Evolutionary conservation across 495 filamentous ascomycete species (phyloP).

Genomic region (Aspergillus heteromorphus): DNA sequence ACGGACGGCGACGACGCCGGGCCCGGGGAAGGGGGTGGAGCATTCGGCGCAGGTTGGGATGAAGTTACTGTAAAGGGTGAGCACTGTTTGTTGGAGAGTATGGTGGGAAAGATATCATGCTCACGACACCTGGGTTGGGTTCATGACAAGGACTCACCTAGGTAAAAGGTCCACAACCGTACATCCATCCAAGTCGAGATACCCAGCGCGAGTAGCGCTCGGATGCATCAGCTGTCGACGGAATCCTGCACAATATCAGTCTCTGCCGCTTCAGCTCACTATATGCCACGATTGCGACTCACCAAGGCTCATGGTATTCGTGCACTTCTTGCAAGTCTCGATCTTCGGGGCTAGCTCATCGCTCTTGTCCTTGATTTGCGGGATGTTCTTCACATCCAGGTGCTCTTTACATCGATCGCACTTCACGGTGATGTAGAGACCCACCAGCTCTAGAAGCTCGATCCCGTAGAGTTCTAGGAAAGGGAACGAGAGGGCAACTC

Average conservation of each 20-base stretch:
- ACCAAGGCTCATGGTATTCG: conserved; percentile 58
- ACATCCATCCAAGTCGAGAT: conserved; percentile 77
- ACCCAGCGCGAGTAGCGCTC: conserved; percentile 71
- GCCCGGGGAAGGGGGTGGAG: conserved; percentile 59
- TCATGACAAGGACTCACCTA: conserved; percentile 43
- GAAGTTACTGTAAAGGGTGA: conserved; percentile 54
- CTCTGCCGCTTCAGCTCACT: background rate
- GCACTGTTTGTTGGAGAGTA: background rate
- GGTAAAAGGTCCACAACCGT: conserved; percentile 74
- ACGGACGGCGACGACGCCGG: conserved; percentile 64
- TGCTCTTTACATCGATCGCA: conserved; percentile 79
- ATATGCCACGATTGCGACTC: conserved; percentile 4
- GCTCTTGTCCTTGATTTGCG: conserved; percentile 37
- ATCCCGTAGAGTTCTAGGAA: conserved; percentile 75
- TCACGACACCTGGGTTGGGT: background rate
- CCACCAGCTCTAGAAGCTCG: conserved; percentile 68
- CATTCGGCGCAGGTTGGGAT: conserved; percentile 77
- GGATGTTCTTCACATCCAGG: conserved; percentile 66
- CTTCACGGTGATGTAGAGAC: conserved; percentile 68
- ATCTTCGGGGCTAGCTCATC: conserved; percentile 27
- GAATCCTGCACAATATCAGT: conserved; percentile 44
- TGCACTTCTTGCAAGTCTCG: conserved; percentile 72
- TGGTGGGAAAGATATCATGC: too few species aligned
- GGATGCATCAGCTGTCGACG: conserved; percentile 72
- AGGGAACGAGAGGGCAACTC: conserved; percentile 78